Evolutionary conservation across 441 rosid species (phyloP).

Genomic region (Geranium incanum): DNA sequence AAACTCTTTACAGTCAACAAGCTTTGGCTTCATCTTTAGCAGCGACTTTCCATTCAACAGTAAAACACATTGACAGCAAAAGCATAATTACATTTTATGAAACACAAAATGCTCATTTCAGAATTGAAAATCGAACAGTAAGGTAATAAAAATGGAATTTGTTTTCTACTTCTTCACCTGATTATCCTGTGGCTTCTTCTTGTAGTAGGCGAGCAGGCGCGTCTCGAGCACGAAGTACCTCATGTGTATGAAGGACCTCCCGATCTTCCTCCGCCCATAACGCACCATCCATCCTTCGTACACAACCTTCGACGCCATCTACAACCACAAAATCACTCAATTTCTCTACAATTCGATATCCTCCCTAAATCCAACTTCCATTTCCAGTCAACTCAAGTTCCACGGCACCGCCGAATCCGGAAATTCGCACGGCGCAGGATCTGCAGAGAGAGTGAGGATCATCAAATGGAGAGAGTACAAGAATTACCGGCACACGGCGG

Average conservation of each 20-base stretch:
- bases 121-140: neutral
- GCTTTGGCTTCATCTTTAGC: neutral
- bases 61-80: conserved; percentile 7
- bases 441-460: neutral
- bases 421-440: conserved; percentile 4
- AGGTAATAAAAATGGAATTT: neutral
- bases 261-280: conserved; percentile 93
- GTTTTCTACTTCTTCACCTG: conserved; percentile 39
- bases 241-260: conserved; percentile 92
- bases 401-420: neutral
- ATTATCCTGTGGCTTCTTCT: conserved; percentile 85
- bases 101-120: neutral
- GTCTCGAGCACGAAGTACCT: conserved; percentile 87
- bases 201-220: conserved; percentile 89
- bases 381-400: neutral
- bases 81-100: conserved; percentile 9
- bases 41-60: neutral
- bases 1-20: conserved; percentile 4
- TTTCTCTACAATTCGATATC: neutral
- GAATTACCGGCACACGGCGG: neutral
- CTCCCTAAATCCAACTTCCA: conserved; percentile 4
- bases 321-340: conserved; percentile 6
- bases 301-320: conserved; percentile 65
- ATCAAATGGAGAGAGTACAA: neutral
- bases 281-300: conserved; percentile 99